These are phyloP conservation scores for Yarrowia osloensis DNA, from an alignment of 805 yeast genomes.

Conservation along the genomic window DNA sequence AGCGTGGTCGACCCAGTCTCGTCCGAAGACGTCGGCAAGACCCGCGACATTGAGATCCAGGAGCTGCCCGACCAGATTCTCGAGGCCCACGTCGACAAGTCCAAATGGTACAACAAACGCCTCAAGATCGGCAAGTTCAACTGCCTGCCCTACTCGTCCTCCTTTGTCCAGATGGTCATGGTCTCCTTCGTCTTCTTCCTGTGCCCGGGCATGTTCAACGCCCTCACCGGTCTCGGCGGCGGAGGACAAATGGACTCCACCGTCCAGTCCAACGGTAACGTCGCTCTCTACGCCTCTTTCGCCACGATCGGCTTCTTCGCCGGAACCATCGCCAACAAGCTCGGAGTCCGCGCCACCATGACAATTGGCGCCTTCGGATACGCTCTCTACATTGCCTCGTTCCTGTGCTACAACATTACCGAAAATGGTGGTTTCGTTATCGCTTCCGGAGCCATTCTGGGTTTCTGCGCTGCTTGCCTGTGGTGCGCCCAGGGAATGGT, in stretches of 20 bases:
- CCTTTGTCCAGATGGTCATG: constrained; percentile 48
- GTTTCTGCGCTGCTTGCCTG: constrained; percentile 55
- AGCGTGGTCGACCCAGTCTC: constrained; percentile 5
- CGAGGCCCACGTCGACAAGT: constrained; percentile 12
- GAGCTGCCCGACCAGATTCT: constrained; percentile 9
- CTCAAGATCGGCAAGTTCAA: not conserved
- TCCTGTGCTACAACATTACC: constrained; percentile 49
- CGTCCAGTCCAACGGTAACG: constrained; percentile 52
- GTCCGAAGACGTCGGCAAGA: constrained; percentile 7
- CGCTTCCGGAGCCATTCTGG: constrained; percentile 59
- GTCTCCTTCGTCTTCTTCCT: constrained; percentile 51
- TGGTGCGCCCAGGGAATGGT: constrained; percentile 65
- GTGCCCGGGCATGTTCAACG: constrained; percentile 58
- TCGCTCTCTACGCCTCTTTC: constrained; percentile 57
- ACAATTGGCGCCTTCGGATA: constrained; percentile 53
- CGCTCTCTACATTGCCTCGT: constrained; percentile 50
- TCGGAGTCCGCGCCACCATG: constrained; percentile 50
- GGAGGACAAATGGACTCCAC: constrained; percentile 43
- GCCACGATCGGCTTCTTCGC: constrained; percentile 60
- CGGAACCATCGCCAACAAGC: constrained; percentile 54
- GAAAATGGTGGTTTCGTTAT: constrained; percentile 54
- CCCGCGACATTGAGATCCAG: constrained; percentile 4
- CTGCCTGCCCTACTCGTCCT: constrained; percentile 17
- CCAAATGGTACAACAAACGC: constrained; percentile 23
- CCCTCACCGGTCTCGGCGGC: constrained; percentile 54